Base-by-base conservation (phyloP, 805 yeast species). In the Sugiyamaella mastotermitis region DNA sequence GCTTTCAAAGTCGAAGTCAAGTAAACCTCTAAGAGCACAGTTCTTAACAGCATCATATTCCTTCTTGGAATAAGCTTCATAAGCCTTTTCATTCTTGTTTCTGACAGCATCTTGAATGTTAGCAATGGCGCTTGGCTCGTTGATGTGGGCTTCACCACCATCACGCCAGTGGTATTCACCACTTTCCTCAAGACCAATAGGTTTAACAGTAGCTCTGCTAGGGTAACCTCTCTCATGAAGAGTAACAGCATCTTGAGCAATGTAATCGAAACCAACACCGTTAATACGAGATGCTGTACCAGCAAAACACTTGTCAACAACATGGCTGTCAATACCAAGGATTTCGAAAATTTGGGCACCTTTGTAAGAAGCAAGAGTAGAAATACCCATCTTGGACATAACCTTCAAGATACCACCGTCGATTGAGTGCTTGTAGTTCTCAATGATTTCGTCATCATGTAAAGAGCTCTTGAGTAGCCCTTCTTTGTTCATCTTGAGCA, bases 151-250 rank as follows among this genome's bases (percentile, higher is more conserved):
- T 55, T 86, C 95, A 49, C 97, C 98, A 57, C 97, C 97, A 58
- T 90, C 97, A 68, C 98, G 79, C 94, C 95, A 90, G 64, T 92
- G 95, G 58, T 87, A 92, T 61, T 92, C 97, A 64, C 98, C 98
- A 43, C 88, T 76, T 64, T 90, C 97, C 21, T 95, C 94, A 46
- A 92, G 71, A 10, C 82, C 80, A 25, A 76, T 69, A 24, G 85
- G 87, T 53, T 74, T 71, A 47, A 82, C 65, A 18, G 86, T 78
- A 11, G 68, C 73, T 57, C 95, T 74, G 23, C 77, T 57, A 38
- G 97, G 97, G 62, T 69, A 90, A 14, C 96, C 98, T 50, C 87
- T 76, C 60, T 84, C 95, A 62, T 90, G 98, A 63, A 90, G 61
- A 26, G 95, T 75, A 62, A 92, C 81, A 1, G 97, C 95, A 66